Evolutionary conservation across 2,329 filamentous ascomycete species (phyloP).

Genomic region (Alternaria atra): DNA sequence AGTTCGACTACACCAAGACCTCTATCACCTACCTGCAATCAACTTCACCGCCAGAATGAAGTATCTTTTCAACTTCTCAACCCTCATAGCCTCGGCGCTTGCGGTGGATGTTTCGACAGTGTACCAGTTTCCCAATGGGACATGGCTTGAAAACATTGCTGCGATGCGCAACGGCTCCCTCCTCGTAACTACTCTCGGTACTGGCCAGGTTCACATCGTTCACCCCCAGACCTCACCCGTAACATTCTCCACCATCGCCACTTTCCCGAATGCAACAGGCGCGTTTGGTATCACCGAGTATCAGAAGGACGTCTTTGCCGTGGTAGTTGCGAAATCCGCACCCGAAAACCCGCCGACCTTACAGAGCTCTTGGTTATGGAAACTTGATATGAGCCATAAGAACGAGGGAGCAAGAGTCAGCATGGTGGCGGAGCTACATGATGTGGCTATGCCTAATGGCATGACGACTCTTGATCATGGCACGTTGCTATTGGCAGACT

Average conservation of each 20-base stretch:
- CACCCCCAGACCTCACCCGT: slow-evolving; percentile 36
- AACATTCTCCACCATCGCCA: slow-evolving; percentile 33
- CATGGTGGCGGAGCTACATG: slow-evolving; percentile 28
- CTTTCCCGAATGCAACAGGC: slow-evolving; percentile 34
- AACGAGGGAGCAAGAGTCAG: background rate
- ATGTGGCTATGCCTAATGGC: slow-evolving; percentile 32
- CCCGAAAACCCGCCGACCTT: slow-evolving; percentile 3
- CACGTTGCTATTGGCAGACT: slow-evolving; percentile 37
- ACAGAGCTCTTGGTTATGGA: slow-evolving; percentile 29
- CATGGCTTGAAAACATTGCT: slow-evolving; percentile 52
- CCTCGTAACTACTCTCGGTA: slow-evolving; percentile 45
- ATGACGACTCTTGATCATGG: slow-evolving; percentile 25
- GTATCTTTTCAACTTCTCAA: background rate
- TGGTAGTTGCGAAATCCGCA: slow-evolving; percentile 33
- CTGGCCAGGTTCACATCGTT: slow-evolving; percentile 47
- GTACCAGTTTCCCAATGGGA: slow-evolving; percentile 37
- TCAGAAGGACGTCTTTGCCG: slow-evolving; percentile 44
- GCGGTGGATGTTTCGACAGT: slow-evolving; percentile 20
- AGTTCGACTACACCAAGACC: background rate
- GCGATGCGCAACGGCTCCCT: slow-evolving; percentile 49
- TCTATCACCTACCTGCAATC: background rate
- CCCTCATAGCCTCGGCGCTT: slow-evolving; percentile 1
- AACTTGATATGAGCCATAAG: slow-evolving; percentile 19
- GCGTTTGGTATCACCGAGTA: slow-evolving; percentile 52
- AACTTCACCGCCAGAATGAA: slow-evolving; percentile 5